Conservation (phyloP, 2,329 filamentous ascomycete species). For the Uncinocarpus reesii region DNA sequence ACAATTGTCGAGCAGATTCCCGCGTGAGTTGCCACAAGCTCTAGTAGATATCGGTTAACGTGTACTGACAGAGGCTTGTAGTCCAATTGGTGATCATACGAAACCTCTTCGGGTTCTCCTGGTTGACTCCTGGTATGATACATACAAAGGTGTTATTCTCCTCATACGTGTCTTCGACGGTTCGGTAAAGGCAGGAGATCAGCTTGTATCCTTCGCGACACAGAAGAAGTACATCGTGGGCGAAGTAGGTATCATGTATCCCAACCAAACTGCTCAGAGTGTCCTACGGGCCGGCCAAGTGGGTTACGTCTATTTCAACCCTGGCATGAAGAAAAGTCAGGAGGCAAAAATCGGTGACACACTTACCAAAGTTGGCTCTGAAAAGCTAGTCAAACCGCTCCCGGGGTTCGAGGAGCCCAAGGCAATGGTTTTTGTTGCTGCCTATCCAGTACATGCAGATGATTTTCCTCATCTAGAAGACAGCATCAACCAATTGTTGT, state of each 20-base stretch:
- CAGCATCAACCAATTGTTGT: conserved; percentile 82
- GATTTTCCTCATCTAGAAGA: conserved; percentile 82
- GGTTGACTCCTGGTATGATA: conserved; percentile 97
- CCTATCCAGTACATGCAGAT: conserved; percentile 83
- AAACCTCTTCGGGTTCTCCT: conserved; percentile 74
- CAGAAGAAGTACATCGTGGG: conserved; percentile 84
- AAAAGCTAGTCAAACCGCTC: conserved; percentile 65
- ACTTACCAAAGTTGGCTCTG: conserved; percentile 69
- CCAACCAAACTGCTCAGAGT: conserved; percentile 69
- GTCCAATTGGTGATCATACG: conserved; percentile 59
- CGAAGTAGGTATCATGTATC: conserved; percentile 95
- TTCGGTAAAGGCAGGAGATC: conserved; percentile 68
- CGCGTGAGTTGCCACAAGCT: conserved; percentile 35
- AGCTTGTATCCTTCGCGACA: conserved; percentile 78
- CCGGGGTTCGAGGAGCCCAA: conserved; percentile 96
- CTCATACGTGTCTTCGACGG: conserved; percentile 89
- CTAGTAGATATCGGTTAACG: not conserved
- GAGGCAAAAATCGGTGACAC: conserved; percentile 96
- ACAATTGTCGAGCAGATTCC: conserved; percentile 78
- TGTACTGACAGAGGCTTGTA: conserved; percentile 22
- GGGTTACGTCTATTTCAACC: conserved; percentile 94
- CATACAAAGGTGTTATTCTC: conserved; percentile 84
- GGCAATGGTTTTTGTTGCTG: conserved; percentile 96
- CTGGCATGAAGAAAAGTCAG: conserved; percentile 92
- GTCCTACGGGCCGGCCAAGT: conserved; percentile 82